A percentile compares a stretch with the other conserved stretches of the same genome.
Conservation (phyloP, 345 rosid genomes). For the Cardiospermum halicacabum region DNA sequence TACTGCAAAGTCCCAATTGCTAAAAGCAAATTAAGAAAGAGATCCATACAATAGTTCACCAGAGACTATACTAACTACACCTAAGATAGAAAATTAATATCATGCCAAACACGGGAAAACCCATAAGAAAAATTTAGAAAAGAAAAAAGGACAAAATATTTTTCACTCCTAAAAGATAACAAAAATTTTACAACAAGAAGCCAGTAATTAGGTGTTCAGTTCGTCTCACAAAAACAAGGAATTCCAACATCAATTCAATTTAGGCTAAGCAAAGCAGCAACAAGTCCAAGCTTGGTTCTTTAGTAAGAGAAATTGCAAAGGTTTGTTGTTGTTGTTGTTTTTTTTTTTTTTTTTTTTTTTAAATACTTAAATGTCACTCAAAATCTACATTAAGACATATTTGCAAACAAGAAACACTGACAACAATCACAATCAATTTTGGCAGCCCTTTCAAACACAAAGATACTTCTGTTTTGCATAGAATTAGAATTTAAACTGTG, state of each 20-base stretch:
- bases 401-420: conserved; percentile 1
- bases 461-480: not conserved
- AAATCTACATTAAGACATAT: not conserved
- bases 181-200: not conserved
- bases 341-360: too few relatives aligned
- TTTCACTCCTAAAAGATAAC: not conserved
- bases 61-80: not conserved
- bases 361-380: not conserved
- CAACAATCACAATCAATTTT: not conserved
- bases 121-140: not conserved
- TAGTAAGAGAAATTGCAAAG: not conserved
- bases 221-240: not conserved
- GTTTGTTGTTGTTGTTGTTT: too few relatives aligned
- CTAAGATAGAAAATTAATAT: not conserved
- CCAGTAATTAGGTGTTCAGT: not conserved
- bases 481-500: not conserved
- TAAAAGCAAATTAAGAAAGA: not conserved
- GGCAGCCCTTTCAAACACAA: conserved; percentile 3
- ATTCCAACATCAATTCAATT: not conserved
- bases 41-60: not conserved
- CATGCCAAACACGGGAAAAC: not conserved
- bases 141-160: not conserved
- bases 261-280: not conserved
- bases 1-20: not conserved
- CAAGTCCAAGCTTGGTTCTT: not conserved